Percentiles rank a stretch among this genome's conserved stretches.
Evolutionary conservation across 495 filamentous ascomycete species (phyloP).

Genomic region (Astrocystis sublimbata): DNA sequence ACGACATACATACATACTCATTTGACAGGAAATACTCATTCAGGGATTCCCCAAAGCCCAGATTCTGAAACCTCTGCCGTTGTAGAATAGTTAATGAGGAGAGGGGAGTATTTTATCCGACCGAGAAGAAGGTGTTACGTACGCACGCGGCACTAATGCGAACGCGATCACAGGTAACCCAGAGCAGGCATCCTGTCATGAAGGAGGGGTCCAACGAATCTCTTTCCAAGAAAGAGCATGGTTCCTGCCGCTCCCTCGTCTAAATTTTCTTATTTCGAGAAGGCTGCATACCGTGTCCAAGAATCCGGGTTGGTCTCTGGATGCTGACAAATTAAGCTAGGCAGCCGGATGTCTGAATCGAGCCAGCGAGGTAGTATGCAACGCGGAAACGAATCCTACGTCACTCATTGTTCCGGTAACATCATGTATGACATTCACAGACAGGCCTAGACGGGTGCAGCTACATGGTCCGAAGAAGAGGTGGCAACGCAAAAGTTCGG

Average conservation of each 20-base stretch:
- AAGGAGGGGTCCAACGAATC: not conserved
- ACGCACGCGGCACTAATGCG: not conserved
- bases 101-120: not conserved
- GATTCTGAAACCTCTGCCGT: not conserved
- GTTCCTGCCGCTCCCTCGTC: not conserved
- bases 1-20: no score
- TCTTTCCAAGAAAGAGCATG: not conserved
- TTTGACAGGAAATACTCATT: no score
- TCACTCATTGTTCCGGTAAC: not conserved
- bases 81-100: not conserved
- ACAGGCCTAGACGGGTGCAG: not conserved
- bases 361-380: not conserved
- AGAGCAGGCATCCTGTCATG: no score
- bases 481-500: not conserved
- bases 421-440: no score
- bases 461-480: not conserved
- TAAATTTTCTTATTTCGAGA: not conserved
- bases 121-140: not conserved
- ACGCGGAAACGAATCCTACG: not conserved
- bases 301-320: not conserved
- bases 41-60: no score
- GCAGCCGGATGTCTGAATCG: not conserved
- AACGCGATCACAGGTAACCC: conserved; percentile 3
- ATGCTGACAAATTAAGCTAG: not conserved
- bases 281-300: not conserved